These are phyloP conservation scores for Astragalus glycyphyllos DNA, from an alignment of 306 rosid genomes.

Conservation along the genomic window DNA sequence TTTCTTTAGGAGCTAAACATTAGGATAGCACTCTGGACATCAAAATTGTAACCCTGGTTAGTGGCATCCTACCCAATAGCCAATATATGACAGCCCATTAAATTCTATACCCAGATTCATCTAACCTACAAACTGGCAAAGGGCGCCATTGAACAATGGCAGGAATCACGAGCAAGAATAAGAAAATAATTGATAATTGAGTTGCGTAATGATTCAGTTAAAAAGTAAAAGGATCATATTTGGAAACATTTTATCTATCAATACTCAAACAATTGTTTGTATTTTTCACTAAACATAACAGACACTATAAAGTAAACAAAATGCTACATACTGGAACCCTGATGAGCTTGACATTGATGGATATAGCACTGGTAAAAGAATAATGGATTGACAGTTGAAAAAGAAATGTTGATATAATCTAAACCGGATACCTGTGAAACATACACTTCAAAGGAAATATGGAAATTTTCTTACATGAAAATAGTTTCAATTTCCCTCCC, in stretches of 20 bases:
- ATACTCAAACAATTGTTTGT: not conserved
- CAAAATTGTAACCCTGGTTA: not conserved
- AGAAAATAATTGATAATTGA: constrained; percentile 2
- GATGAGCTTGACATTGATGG: constrained; percentile 20
- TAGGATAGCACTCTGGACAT: constrained; percentile 8
- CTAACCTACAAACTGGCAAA: constrained; percentile 23
- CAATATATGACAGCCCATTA: not conserved
- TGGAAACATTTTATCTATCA: constrained; percentile 25
- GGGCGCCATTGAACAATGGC: not conserved
- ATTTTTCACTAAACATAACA: not conserved
- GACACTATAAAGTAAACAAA: constrained; percentile 10
- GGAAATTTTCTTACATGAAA: constrained; percentile 15
- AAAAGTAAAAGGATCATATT: constrained; percentile 15
- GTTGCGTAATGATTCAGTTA: not conserved
- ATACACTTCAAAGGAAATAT: constrained; percentile 38
- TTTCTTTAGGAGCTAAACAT: not conserved
- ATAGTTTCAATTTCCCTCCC: constrained; percentile 46
- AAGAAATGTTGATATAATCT: constrained; percentile 22
- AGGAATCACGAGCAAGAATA: constrained; percentile 9
- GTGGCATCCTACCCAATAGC: not conserved
- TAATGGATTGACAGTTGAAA: constrained; percentile 28
- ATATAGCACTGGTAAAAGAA: constrained; percentile 29
- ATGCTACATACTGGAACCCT: constrained; percentile 14
- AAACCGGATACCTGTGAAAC: constrained; percentile 38
- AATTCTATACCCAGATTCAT: constrained; percentile 7